These are phyloP conservation scores for Rhizomucor miehei DNA, from an alignment of 371 early-diverging fungal species.

Conservation along the genomic window DNA sequence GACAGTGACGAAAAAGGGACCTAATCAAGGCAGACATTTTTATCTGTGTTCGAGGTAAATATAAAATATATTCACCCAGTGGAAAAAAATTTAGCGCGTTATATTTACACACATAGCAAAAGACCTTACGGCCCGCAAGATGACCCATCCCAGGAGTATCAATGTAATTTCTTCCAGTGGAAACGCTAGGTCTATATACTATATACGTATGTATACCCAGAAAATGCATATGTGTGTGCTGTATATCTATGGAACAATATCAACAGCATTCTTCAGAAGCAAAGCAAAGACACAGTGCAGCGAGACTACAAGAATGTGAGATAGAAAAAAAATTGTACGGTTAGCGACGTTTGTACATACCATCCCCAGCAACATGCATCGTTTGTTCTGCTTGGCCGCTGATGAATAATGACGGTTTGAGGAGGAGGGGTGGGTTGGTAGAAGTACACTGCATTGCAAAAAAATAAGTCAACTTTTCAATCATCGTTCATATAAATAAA, in stretches of 20 bases:
- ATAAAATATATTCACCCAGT: neutral
- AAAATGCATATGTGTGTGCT: no score
- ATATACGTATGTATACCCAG: conserved; percentile 4
- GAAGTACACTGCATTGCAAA: conserved; percentile 12
- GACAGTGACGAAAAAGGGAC: conserved; percentile 68
- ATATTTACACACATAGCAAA: conserved; percentile 2
- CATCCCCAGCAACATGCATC: conserved; percentile 51
- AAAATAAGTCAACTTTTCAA: no score
- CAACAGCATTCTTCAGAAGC: conserved; percentile 23
- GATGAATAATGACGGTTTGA: conserved; percentile 36
- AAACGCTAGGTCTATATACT: conserved; percentile 14
- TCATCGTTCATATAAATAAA: no score
- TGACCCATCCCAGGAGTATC: conserved; percentile 48
- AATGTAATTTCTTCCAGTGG: conserved; percentile 37
- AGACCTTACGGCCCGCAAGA: conserved; percentile 50
- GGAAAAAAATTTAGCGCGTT: neutral
- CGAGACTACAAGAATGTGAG: conserved; percentile 17
- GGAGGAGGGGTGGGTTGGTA: conserved; percentile 40
- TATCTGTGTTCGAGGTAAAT: conserved; percentile 68
- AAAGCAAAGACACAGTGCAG: conserved; percentile 25
- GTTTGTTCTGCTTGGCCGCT: conserved; percentile 33
- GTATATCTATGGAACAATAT: neutral
- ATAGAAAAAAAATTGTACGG: conserved; percentile 1
- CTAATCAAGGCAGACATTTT: conserved; percentile 71
- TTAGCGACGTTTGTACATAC: conserved; percentile 14